A percentile compares a stretch with the other conserved stretches of the same genome.
phyloP scores from a whole-genome alignment of 2,329 filamentous ascomycete genomes.

The Trichophyton benhamiae region DNA sequence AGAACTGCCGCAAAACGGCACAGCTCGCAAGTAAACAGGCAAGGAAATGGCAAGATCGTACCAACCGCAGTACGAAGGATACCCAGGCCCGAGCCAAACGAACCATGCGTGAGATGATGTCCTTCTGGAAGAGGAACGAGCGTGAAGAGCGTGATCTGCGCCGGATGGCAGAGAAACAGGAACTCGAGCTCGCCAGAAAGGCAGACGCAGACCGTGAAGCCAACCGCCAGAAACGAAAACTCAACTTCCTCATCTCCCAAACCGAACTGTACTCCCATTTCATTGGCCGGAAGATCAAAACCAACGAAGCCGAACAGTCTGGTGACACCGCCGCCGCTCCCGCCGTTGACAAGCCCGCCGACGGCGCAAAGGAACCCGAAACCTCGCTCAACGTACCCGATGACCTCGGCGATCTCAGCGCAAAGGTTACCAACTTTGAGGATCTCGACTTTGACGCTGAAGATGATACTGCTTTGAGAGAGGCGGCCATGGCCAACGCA shows the following conservation, averaged over 20 bases:
- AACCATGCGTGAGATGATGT: conserved; percentile 98
- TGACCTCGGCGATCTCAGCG: conserved; percentile 38
- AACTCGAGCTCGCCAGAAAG: conserved; percentile 91
- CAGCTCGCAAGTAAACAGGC: conserved; percentile 95
- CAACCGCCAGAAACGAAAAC: conserved; percentile 92
- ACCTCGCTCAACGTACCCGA: conserved; percentile 32
- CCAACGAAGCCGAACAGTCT: conserved; percentile 85
- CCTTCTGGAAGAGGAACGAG: conserved; percentile 98
- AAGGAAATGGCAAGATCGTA: conserved; percentile 90
- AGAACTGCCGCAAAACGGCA: conserved; percentile 96
- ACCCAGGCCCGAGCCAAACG: conserved; percentile 93
- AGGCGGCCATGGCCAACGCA: conserved; percentile 86
- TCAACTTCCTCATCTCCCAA: conserved; percentile 98
- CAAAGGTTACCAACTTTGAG: conserved; percentile 85
- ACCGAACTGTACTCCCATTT: conserved; percentile 99
- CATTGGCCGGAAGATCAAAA: conserved; percentile 98
- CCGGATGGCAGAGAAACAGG: conserved; percentile 87
- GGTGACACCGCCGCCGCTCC: conserved; percentile 46
- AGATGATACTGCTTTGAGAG: conserved; percentile 67
- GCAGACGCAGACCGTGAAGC: conserved; percentile 96
- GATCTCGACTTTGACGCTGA: conserved; percentile 92
- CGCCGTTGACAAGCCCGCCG: conserved; percentile 24
- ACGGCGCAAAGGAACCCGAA: not conserved
- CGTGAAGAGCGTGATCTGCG: conserved; percentile 89
- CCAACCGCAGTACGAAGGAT: conserved; percentile 97